Percentiles rank a stretch among this genome's conserved stretches.
phyloP scores from a whole-genome alignment of 208 protist genomes.

The Leishmania turanica region DNA sequence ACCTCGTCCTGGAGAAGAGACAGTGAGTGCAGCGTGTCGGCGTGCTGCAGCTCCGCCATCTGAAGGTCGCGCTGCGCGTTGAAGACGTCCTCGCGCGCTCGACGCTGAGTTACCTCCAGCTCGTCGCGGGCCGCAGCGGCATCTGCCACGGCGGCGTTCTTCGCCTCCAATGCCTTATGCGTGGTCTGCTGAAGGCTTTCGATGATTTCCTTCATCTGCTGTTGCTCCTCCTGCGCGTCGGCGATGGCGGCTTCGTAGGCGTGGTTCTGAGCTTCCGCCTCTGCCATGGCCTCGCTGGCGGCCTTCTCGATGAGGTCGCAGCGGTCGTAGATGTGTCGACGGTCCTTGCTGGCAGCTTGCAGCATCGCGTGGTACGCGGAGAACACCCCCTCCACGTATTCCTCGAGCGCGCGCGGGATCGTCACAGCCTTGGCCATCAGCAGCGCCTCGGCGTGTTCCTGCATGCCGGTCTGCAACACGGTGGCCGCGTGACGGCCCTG shows the following conservation, averaged over 20 bases:
- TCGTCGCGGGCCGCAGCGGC: slow-evolving; percentile 34
- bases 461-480: slow-evolving; percentile 12
- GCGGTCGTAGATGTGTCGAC: slow-evolving; percentile 38
- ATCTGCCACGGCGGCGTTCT: slow-evolving; percentile 34
- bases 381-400: slow-evolving; percentile 32
- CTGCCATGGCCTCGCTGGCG: slow-evolving; percentile 61
- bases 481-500: slow-evolving; percentile 26
- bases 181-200: slow-evolving; percentile 39
- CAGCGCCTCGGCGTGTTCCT: slow-evolving; percentile 44
- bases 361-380: slow-evolving; percentile 38
- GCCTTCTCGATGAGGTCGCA: slow-evolving; percentile 59
- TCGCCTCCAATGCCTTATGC: slow-evolving; percentile 27
- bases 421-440: slow-evolving; percentile 59
- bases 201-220: slow-evolving; percentile 49
- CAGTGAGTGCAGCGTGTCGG: slow-evolving; percentile 42
- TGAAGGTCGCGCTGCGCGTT: slow-evolving; percentile 53
- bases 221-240: slow-evolving; percentile 62
- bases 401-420: slow-evolving; percentile 42
- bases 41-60: slow-evolving; percentile 46
- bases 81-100: slow-evolving; percentile 51
- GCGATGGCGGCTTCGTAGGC: slow-evolving; percentile 51
- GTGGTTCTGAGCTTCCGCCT: slow-evolving; percentile 56
- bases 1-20: slow-evolving; percentile 35
- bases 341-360: slow-evolving; percentile 33
- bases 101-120: slow-evolving; percentile 24